Conservation (phyloP, 257 asterid genomes). For the Solanum paucissectum region DNA sequence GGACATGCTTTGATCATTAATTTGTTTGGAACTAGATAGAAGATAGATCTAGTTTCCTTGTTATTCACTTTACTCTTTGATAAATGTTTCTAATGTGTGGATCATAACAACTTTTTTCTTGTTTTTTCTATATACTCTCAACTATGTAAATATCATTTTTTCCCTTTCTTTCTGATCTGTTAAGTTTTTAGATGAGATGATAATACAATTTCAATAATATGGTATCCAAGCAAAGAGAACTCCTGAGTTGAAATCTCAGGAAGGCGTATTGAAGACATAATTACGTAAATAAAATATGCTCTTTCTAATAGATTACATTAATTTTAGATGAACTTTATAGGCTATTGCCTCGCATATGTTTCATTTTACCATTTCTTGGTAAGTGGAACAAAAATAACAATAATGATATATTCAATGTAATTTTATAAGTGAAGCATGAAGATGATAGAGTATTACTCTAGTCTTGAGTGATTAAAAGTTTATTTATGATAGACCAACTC, state of each 20-base stretch:
- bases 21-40: background rate
- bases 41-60: background rate
- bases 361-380: background rate
- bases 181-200: background rate
- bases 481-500: background rate
- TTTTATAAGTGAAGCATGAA: no score
- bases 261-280: background rate
- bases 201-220: background rate
- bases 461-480: background rate
- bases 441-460: background rate
- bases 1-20: background rate
- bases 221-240: background rate
- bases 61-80: background rate
- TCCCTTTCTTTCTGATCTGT: background rate
- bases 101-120: background rate
- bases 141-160: background rate
- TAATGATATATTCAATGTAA: no score
- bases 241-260: background rate
- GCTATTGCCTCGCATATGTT: background rate
- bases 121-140: background rate
- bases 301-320: background rate
- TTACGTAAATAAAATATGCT: background rate
- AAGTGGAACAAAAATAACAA: no score
- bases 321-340: background rate
- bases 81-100: background rate